A percentile compares a stretch with the other conserved stretches of the same genome.
phyloP scores from a whole-genome alignment of 352 stramenopile species.

The Phytophthora tubulina region DNA sequence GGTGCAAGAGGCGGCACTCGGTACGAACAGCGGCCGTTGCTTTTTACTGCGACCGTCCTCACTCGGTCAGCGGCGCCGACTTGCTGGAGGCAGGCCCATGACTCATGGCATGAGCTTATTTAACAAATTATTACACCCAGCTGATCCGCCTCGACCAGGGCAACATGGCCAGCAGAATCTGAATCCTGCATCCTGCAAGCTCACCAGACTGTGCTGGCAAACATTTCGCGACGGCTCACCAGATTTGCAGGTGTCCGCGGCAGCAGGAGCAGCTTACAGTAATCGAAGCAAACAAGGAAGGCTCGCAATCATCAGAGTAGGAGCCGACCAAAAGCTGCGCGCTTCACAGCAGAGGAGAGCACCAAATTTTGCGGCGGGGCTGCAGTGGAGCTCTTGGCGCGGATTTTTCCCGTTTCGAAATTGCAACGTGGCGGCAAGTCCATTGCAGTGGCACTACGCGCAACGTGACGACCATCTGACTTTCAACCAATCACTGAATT shows the following conservation, averaged over 20 bases:
- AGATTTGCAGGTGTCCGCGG: conserved; percentile 16
- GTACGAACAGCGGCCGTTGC: conserved; percentile 21
- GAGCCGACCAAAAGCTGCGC: neutral
- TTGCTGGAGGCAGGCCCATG: conserved; percentile 11
- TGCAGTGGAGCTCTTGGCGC: conserved; percentile 28
- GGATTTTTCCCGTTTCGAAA: conserved; percentile 29
- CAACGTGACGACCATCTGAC: conserved; percentile 15
- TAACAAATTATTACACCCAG: conserved; percentile 22
- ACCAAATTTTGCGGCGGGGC: conserved; percentile 26
- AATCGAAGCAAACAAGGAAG: neutral
- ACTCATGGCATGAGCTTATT: neutral
- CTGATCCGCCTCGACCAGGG: conserved; percentile 2
- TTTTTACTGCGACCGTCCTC: conserved; percentile 28
- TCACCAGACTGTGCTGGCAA: conserved; percentile 17
- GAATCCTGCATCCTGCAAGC: conserved; percentile 13
- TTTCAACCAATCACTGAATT: conserved; percentile 20
- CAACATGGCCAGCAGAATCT: neutral
- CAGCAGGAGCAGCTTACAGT: conserved; percentile 7
- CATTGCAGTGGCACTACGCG: conserved; percentile 15
- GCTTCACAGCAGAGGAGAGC: conserved; percentile 19
- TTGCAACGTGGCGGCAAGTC: conserved; percentile 9
- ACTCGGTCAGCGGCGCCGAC: conserved; percentile 13
- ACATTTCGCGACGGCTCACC: conserved; percentile 12
- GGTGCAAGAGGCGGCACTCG: neutral
- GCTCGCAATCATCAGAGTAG: conserved; percentile 3